phyloP scores from a whole-genome alignment of 371 early-diverging fungal genomes.

The Choanephora cucurbitarum region DNA sequence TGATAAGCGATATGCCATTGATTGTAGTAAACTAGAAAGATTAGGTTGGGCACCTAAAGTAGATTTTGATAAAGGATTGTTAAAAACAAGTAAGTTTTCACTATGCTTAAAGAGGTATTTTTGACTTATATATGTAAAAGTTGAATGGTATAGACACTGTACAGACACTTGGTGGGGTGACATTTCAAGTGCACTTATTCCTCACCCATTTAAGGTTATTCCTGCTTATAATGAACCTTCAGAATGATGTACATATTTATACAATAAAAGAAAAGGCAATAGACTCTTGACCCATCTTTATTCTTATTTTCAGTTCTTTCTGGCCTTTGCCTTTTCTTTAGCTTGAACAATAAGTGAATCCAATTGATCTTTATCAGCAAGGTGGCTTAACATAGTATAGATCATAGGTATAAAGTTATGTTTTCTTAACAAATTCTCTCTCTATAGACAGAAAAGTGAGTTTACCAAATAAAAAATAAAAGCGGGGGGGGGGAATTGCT shows the following conservation, averaged over 20 bases:
- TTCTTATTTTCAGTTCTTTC: too few species aligned
- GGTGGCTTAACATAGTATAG: slow-evolving; percentile 63
- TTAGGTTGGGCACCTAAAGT: slow-evolving; percentile 78
- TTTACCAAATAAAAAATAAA: too few species aligned
- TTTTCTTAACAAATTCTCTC: slow-evolving; percentile 75
- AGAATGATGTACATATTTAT: too few species aligned
- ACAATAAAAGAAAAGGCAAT: too few species aligned
- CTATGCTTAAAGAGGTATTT: background rate
- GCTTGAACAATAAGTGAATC: slow-evolving; percentile 55
- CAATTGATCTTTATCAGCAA: slow-evolving; percentile 67
- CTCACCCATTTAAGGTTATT: slow-evolving; percentile 58
- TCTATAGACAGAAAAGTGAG: slow-evolving; percentile 23
- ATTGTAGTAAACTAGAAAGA: slow-evolving; percentile 62
- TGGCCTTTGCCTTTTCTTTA: slow-evolving; percentile 40
- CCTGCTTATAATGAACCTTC: slow-evolving; percentile 32
- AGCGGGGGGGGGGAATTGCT: too few species aligned
- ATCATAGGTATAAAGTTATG: slow-evolving; percentile 86
- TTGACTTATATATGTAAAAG: slow-evolving; percentile 22
- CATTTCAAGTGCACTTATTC: slow-evolving; percentile 50
- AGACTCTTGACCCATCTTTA: too few species aligned
- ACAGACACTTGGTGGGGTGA: slow-evolving; percentile 69
- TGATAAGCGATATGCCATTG: slow-evolving; percentile 81
- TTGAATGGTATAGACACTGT: slow-evolving; percentile 65
- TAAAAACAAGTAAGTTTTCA: slow-evolving; percentile 65
- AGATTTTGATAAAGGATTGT: slow-evolving; percentile 68